Conservation (phyloP, 768 basidiomycete species). For the Pisolithus orientalis region DNA sequence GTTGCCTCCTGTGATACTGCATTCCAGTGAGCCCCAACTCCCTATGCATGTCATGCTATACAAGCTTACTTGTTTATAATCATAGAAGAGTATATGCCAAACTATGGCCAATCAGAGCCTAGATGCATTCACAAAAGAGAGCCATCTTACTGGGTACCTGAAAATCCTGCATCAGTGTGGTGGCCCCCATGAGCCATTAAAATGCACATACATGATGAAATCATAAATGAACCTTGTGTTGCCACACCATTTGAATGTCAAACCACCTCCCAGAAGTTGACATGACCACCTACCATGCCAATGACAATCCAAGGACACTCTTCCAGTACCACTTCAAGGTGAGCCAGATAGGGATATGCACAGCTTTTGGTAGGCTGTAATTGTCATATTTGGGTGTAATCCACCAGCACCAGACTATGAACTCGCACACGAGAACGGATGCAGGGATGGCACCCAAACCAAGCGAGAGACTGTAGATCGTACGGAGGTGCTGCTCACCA, state of each 20-base stretch:
- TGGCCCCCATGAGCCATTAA: neutral
- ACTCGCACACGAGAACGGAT: constrained; percentile 75
- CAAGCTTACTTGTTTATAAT: constrained; percentile 53
- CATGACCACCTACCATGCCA: constrained; percentile 52
- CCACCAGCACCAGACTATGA: constrained; percentile 62
- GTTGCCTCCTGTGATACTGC: constrained; percentile 34
- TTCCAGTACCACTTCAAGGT: constrained; percentile 40
- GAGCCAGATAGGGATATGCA: constrained; percentile 68
- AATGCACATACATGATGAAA: constrained; percentile 56
- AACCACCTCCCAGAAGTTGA: neutral
- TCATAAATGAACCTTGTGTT: constrained; percentile 64
- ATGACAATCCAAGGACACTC: too few relatives aligned
- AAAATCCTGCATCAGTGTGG: neutral
- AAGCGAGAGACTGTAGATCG: constrained; percentile 24
- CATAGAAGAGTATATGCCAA: constrained; percentile 76
- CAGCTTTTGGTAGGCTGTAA: constrained; percentile 73
- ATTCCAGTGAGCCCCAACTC: neutral
- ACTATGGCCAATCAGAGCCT: constrained; percentile 33
- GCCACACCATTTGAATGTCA: neutral
- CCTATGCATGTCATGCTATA: neutral
- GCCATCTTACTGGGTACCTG: constrained; percentile 56
- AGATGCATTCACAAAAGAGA: neutral
- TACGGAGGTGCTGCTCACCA: constrained; percentile 71
- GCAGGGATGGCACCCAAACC: constrained; percentile 84
- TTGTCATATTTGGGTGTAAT: constrained; percentile 59